Conservation (phyloP, 768 basidiomycete species). For the Lentinus brumalis region DNA sequence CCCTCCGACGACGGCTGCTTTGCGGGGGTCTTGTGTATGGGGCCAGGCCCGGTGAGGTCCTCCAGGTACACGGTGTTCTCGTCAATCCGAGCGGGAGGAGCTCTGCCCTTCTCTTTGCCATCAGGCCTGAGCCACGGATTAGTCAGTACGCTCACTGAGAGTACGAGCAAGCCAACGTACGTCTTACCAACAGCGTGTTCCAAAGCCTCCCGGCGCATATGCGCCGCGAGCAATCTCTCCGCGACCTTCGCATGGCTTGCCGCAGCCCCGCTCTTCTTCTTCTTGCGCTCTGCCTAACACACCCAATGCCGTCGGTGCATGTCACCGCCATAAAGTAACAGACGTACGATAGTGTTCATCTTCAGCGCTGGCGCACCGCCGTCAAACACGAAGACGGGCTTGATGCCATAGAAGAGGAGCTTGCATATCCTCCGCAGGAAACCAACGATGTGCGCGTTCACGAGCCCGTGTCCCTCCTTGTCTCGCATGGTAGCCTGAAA, state of each 20-base stretch:
- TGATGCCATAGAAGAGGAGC: constrained; percentile 95
- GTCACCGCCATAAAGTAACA: neutral
- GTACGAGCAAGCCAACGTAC: constrained; percentile 36
- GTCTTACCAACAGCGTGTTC: constrained; percentile 51
- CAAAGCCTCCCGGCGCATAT: constrained; percentile 87
- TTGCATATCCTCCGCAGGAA: constrained; percentile 91
- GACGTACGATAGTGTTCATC: constrained; percentile 79
- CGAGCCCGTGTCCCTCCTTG: constrained; percentile 87
- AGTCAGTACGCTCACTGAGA: neutral
- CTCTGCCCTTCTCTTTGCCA: constrained; percentile 49
- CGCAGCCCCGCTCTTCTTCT: constrained; percentile 89
- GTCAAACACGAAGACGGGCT: constrained; percentile 98
- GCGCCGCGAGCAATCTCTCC: constrained; percentile 89
- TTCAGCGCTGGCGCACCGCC: constrained; percentile 94
- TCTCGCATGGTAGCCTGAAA: constrained; percentile 99
- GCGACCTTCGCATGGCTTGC: constrained; percentile 85
- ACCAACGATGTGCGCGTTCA: constrained; percentile 93
- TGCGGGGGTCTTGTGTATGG: constrained; percentile 56
- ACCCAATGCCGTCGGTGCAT: no score
- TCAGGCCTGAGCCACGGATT: constrained; percentile 7
- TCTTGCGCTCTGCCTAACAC: constrained; percentile 77
- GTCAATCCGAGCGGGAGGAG: constrained; percentile 53
- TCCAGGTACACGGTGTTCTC: constrained; percentile 87
- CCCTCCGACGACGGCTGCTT: constrained; percentile 1
- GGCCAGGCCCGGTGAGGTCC: constrained; percentile 63